Conservation (phyloP, 2,329 filamentous ascomycete species). For the Akanthomyces dipterigenus region DNA sequence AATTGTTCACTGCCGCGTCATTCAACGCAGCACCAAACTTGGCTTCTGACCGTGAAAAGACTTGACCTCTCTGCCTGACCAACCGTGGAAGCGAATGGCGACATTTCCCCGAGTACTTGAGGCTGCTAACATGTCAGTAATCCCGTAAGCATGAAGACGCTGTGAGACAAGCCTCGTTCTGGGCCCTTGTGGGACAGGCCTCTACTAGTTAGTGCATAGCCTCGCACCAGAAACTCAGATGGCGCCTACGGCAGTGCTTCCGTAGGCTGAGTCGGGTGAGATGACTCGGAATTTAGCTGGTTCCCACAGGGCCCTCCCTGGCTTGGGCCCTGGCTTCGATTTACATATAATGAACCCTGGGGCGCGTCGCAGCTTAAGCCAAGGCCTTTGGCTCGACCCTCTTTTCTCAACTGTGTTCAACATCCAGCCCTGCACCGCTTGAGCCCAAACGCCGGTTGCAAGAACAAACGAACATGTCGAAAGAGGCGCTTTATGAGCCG, state of each 20-base stretch:
- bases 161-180: neutral
- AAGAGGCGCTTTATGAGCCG: conserved; percentile 7
- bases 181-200: neutral
- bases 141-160: neutral
- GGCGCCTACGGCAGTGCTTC: neutral
- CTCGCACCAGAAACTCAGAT: neutral
- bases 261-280: neutral
- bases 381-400: neutral
- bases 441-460: too few relatives aligned
- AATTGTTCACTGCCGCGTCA: neutral
- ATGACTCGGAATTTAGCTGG: neutral
- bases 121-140: neutral
- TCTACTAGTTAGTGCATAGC: neutral
- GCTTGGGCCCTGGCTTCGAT: neutral
- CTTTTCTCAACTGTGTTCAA: neutral
- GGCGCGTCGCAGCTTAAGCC: neutral
- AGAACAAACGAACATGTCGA: conserved; percentile 1
- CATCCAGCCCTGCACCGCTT: too few relatives aligned
- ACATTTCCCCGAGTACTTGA: neutral
- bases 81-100: neutral
- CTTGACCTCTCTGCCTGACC: neutral
- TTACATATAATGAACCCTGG: neutral
- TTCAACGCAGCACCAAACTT: neutral
- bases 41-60: neutral
- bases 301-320: neutral